Evolutionary conservation across 169 alveolate species (phyloP).

Genomic region (Eimeria brunetti): DNA sequence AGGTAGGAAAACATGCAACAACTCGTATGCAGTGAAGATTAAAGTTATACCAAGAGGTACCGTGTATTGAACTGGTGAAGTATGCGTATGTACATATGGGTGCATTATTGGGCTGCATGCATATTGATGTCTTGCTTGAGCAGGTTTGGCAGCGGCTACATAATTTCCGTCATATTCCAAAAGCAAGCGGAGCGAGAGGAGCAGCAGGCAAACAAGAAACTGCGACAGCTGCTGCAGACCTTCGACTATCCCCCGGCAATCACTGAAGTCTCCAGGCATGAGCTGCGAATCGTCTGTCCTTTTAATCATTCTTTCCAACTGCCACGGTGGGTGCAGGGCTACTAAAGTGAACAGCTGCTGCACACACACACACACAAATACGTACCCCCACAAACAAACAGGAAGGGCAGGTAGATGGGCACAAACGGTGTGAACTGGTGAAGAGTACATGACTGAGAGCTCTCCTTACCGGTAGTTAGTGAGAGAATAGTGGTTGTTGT

Average conservation of each 20-base stretch:
- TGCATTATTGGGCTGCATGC: neutral
- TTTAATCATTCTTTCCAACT: conserved; percentile 39
- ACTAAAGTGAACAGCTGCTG: neutral
- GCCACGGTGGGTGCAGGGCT: conserved; percentile 29
- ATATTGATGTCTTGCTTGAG: neutral
- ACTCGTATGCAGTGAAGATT: neutral
- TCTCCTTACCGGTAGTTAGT: neutral
- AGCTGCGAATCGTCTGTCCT: conserved; percentile 54
- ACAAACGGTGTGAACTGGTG: neutral
- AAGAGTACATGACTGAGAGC: neutral
- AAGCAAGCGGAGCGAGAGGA: conserved; percentile 40
- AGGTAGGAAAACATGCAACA: conserved; percentile 81
- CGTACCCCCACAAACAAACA: neutral
- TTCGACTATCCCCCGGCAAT: conserved; percentile 43
- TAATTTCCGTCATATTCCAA: conserved; percentile 1
- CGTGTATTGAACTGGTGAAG: neutral
- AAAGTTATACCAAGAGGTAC: neutral
- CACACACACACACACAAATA: too few species aligned
- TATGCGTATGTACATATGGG: neutral
- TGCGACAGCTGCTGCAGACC: conserved; percentile 32
- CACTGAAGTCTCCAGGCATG: conserved; percentile 44
- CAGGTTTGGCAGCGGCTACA: conserved; percentile 68
- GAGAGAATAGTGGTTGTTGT: neutral
- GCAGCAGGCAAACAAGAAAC: conserved; percentile 41
- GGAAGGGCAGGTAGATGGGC: neutral